phyloP scores from a whole-genome alignment of 2,329 filamentous ascomycete species.

The Polytolypa hystricis region DNA sequence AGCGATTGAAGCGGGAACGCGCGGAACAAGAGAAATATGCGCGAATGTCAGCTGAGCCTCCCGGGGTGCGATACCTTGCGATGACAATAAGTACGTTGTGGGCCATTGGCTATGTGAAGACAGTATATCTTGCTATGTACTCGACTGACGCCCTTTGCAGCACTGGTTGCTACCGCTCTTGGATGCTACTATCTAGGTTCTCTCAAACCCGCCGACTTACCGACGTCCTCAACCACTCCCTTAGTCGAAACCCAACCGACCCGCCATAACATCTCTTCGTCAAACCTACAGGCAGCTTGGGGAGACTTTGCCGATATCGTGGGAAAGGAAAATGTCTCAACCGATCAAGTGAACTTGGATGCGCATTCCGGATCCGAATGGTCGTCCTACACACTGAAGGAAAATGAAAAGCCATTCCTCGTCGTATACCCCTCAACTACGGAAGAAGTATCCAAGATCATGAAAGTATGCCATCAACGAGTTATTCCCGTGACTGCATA shows the following conservation, averaged over 20 bases:
- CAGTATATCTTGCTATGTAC: conserved; percentile 7
- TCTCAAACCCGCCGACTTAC: conserved; percentile 35
- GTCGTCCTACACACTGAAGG: conserved; percentile 42
- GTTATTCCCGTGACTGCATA: conserved; percentile 78
- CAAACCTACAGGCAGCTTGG: conserved; percentile 55
- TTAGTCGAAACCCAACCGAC: conserved; percentile 38
- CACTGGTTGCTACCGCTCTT: conserved; percentile 39
- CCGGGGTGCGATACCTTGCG: conserved; percentile 28
- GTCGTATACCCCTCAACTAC: conserved; percentile 68
- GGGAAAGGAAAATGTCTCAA: conserved; percentile 53
- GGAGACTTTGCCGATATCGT: conserved; percentile 50
- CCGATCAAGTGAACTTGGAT: conserved; percentile 42
- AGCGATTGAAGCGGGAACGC: conserved; percentile 47
- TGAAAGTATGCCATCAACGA: conserved; percentile 75
- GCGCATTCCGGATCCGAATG: conserved; percentile 52
- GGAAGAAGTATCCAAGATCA: conserved; percentile 72
- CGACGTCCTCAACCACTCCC: conserved; percentile 46
- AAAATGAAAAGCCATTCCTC: conserved; percentile 39
- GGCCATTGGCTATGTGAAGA: conserved; percentile 16
- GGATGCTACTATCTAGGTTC: conserved; percentile 47
- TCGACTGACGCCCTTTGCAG: conserved; percentile 24
- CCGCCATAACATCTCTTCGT: conserved; percentile 44
- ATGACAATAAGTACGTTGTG: conserved; percentile 22
- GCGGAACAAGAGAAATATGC: conserved; percentile 44
- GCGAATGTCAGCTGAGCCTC: conserved; percentile 30